Conservation (phyloP, 1,284 basidiomycete species). For the Trichosporon faecale region DNA sequence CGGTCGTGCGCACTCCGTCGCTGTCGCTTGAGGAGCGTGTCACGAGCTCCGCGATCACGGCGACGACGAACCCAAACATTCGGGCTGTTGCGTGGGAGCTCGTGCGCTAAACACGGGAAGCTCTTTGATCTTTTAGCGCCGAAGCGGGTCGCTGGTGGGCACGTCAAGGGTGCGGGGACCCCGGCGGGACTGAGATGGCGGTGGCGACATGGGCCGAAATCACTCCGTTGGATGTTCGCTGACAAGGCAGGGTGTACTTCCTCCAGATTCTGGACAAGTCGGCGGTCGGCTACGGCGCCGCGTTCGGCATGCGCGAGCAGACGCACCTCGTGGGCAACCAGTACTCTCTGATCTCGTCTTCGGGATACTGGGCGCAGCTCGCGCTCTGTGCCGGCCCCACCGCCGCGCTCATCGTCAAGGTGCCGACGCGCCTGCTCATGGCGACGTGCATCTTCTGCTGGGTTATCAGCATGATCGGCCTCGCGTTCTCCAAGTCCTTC, state of each 20-base stretch:
- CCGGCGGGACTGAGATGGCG: background rate
- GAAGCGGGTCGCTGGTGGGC: background rate
- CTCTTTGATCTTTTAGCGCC: background rate
- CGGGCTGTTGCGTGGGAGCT: background rate
- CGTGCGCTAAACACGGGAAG: background rate
- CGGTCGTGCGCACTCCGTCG: too few species aligned
- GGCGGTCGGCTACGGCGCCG: conserved; percentile 29
- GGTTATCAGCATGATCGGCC: conserved; percentile 20
- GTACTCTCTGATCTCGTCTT: conserved; percentile 31
- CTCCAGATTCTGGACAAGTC: conserved; percentile 47
- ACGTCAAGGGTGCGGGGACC: background rate
- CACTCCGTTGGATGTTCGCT: background rate
- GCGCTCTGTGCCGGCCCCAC: conserved; percentile 39
- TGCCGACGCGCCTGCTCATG: conserved; percentile 19
- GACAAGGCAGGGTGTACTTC: conserved; percentile 38
- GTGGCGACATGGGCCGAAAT: background rate
- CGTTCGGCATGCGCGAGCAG: conserved; percentile 29
- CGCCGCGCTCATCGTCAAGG: conserved; percentile 46
- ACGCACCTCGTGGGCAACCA: conserved; percentile 33
- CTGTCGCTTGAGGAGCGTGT: too few species aligned
- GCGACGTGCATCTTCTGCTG: conserved; percentile 18
- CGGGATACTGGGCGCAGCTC: conserved; percentile 28
- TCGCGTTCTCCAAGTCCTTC: conserved; percentile 20
- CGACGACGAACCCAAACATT: background rate
- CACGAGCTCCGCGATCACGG: background rate